phyloP scores from a whole-genome alignment of 2,329 filamentous ascomycete genomes.

The Aspergillus brunneoviolaceus region DNA sequence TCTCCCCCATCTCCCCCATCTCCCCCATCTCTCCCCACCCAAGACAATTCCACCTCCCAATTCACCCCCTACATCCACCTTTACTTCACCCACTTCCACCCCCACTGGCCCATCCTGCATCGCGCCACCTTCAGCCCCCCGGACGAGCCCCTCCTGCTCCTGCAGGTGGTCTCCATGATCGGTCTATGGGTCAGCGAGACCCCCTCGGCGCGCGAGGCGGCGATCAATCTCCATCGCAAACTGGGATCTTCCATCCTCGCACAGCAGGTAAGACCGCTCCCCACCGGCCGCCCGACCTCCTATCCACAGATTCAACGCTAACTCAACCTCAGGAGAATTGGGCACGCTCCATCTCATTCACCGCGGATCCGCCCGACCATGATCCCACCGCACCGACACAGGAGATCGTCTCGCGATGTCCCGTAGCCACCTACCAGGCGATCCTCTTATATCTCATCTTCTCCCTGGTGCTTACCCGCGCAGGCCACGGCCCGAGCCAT shows the following conservation, averaged over 20 bases:
- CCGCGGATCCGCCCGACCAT: background rate
- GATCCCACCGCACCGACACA: background rate
- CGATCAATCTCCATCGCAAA: constrained; percentile 21
- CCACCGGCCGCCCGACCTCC: background rate
- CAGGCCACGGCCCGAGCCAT: too few relatives aligned
- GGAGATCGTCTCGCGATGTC: constrained; percentile 17
- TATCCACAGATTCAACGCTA: too few relatives aligned
- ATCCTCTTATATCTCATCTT: constrained; percentile 31
- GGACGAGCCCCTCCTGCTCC: constrained; percentile 21
- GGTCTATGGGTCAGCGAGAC: constrained; percentile 24
- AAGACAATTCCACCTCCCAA: background rate
- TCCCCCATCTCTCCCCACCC: background rate
- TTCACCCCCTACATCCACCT: constrained; percentile 14
- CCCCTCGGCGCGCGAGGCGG: constrained; percentile 10
- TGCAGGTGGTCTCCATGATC: constrained; percentile 26
- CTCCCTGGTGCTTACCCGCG: constrained; percentile 12
- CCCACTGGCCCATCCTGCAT: constrained; percentile 27
- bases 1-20: too few relatives aligned
- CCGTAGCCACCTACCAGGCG: constrained; percentile 29
- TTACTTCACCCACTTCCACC: constrained; percentile 29
- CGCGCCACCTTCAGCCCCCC: constrained; percentile 17
- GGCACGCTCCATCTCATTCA: background rate
- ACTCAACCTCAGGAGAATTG: background rate
- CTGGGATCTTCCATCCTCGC: constrained; percentile 18
- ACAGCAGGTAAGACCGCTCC: constrained; percentile 16